phyloP scores from a whole-genome alignment of 192 early-diverging fungal species.

The Backusella circina region DNA sequence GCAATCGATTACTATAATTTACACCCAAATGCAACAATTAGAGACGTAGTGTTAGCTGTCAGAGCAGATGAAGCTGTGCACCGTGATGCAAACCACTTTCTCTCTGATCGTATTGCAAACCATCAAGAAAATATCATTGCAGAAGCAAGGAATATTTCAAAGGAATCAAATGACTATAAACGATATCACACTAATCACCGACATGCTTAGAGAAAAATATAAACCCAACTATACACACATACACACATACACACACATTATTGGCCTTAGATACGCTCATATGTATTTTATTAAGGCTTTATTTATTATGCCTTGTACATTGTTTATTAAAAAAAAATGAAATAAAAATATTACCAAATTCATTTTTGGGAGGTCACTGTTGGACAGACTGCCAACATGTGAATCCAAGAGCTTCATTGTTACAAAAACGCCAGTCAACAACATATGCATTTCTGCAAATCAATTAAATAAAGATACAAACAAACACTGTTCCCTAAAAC shows the following conservation, averaged over 20 bases:
- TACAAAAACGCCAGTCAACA: not conserved
- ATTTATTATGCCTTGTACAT: not conserved
- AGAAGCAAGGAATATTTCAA: conserved; percentile 14
- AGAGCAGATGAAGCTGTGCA: conserved; percentile 88
- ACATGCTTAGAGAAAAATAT: not conserved
- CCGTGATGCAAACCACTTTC: conserved; percentile 87
- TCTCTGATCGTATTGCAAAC: conserved; percentile 65
- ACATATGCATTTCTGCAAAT: not conserved
- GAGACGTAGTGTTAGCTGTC: conserved; percentile 84
- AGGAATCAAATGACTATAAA: not conserved
- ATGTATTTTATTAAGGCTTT: not conserved
- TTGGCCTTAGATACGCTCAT: not conserved
- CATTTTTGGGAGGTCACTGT: not conserved
- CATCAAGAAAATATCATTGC: conserved; percentile 44
- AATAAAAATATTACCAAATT: not conserved
- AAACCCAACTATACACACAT: not conserved
- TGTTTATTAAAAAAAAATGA: not conserved
- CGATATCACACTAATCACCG: not conserved
- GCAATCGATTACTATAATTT: conserved; percentile 85
- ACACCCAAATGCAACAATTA: conserved; percentile 64
- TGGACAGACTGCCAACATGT: not conserved
- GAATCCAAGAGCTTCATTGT: not conserved
- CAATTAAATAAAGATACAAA: not conserved
- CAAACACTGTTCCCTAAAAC: not conserved
- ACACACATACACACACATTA: not conserved